Conservation (phyloP, 2,329 filamentous ascomycete genomes). For the Eutypa lata region DNA sequence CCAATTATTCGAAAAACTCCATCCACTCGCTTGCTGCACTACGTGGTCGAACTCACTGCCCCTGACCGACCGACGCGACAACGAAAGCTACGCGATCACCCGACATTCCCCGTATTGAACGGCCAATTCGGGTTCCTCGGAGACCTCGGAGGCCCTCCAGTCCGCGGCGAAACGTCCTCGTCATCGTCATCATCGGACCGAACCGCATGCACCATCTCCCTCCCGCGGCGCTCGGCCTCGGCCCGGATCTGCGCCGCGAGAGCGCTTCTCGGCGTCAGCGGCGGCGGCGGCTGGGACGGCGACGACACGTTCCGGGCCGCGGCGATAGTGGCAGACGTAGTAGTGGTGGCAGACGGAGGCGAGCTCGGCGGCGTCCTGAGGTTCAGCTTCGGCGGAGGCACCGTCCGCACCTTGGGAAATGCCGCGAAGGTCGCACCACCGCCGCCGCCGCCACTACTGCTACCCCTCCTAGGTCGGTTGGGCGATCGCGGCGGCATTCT, state of each 20-base stretch:
- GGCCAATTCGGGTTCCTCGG: too few relatives aligned
- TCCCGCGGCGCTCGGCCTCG: background rate
- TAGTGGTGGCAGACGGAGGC: constrained; percentile 11
- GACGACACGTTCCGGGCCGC: background rate
- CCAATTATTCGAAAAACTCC: too few relatives aligned
- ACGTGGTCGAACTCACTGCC: too few relatives aligned
- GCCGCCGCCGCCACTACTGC: constrained; percentile 6
- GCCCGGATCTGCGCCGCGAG: background rate
- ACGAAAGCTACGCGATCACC: too few relatives aligned
- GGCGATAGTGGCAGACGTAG: background rate
- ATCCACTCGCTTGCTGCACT: too few relatives aligned
- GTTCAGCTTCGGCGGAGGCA: constrained; percentile 5
- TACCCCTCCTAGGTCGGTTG: background rate
- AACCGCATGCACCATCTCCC: background rate
- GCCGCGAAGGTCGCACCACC: constrained; percentile 23
- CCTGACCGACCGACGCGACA: too few relatives aligned
- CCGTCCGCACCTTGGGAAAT: constrained; percentile 23
- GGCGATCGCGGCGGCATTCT: background rate
- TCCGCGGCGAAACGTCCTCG: background rate
- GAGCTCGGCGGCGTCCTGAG: constrained; percentile 3
- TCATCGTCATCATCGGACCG: background rate
- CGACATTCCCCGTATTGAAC: too few relatives aligned
- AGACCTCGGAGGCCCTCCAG: too few relatives aligned
- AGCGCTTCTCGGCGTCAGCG: background rate
- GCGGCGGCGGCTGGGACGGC: background rate